phyloP scores from a whole-genome alignment of 2,329 filamentous ascomycete species.

The Arthrobotrys megalospora region DNA sequence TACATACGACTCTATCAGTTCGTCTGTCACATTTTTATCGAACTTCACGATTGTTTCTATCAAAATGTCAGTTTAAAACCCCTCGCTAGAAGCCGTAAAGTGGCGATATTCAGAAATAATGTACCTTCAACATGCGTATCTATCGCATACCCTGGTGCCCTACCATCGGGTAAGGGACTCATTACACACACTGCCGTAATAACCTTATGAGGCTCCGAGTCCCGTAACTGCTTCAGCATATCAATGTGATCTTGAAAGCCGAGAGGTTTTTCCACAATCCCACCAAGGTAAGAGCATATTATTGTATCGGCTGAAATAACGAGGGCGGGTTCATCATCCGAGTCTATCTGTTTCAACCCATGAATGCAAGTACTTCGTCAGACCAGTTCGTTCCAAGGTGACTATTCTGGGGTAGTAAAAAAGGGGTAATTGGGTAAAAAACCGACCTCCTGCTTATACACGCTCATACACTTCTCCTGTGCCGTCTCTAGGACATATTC shows the following conservation, averaged over 20 bases:
- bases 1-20: constrained; percentile 80
- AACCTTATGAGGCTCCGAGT: constrained; percentile 80
- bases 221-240: constrained; percentile 86
- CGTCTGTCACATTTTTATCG: constrained; percentile 81
- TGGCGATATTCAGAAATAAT: not conserved
- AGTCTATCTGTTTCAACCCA: constrained; percentile 62
- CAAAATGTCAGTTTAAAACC: not conserved
- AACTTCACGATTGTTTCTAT: constrained; percentile 89
- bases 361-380: constrained; percentile 17
- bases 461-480: constrained; percentile 82
- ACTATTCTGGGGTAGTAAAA: constrained; percentile 63
- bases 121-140: constrained; percentile 80
- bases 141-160: constrained; percentile 87
- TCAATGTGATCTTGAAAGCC: constrained; percentile 83
- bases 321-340: constrained; percentile 80
- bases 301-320: constrained; percentile 94
- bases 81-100: not conserved
- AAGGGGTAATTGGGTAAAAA: constrained; percentile 63
- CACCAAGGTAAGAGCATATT: constrained; percentile 81
- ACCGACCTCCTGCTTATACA: constrained; percentile 75
- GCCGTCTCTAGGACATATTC: constrained; percentile 94
- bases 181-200: constrained; percentile 87
- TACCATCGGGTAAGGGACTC: constrained; percentile 83
- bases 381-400: not conserved
- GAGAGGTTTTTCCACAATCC: constrained; percentile 91